Evolutionary conservation across 768 basidiomycete genomes (phyloP).

Genomic region (Boletus rex-veris): DNA sequence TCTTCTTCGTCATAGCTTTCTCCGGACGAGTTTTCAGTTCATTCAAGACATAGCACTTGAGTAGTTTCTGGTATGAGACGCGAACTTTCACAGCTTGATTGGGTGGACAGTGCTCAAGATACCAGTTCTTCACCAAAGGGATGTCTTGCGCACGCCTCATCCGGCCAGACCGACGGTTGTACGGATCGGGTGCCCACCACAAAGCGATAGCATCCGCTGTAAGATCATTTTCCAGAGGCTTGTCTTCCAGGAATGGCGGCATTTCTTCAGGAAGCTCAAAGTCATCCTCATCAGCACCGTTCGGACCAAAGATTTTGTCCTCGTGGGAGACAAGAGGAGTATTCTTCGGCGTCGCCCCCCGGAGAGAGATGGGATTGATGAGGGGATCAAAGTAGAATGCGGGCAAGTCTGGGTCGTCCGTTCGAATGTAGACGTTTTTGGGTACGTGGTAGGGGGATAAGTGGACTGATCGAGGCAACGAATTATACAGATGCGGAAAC

Average conservation of each 20-base stretch:
- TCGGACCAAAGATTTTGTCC: slow-evolving; percentile 87
- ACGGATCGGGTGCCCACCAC: slow-evolving; percentile 99
- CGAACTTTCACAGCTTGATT: slow-evolving; percentile 96
- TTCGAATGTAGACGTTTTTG: slow-evolving; percentile 98
- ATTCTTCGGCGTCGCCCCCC: slow-evolving; percentile 82
- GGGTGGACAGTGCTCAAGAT: slow-evolving; percentile 96
- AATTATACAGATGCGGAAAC: slow-evolving; percentile 98
- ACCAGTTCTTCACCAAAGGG: slow-evolving; percentile 97
- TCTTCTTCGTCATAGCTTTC: slow-evolving; percentile 98
- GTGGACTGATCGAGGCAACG: slow-evolving; percentile 89
- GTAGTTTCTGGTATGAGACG: slow-evolving; percentile 97
- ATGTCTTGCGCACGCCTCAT: slow-evolving; percentile 95
- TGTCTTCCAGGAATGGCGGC: slow-evolving; percentile 76
- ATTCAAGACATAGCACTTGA: slow-evolving; percentile 95
- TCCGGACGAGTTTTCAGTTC: slow-evolving; percentile 85
- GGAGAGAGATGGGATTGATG: slow-evolving; percentile 95
- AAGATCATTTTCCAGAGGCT: slow-evolving; percentile 79
- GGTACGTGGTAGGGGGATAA: slow-evolving; percentile 90
- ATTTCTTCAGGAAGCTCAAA: slow-evolving; percentile 81
- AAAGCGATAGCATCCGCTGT: slow-evolving; percentile 96
- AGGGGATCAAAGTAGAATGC: slow-evolving; percentile 99
- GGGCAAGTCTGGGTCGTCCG: slow-evolving; percentile 98
- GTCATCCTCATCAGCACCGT: slow-evolving; percentile 79
- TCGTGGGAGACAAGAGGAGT: slow-evolving; percentile 82
- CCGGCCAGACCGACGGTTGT: slow-evolving; percentile 85